Conservation (phyloP, 2,329 filamentous ascomycete genomes). For the Scortechinia acanthostroma region DNA sequence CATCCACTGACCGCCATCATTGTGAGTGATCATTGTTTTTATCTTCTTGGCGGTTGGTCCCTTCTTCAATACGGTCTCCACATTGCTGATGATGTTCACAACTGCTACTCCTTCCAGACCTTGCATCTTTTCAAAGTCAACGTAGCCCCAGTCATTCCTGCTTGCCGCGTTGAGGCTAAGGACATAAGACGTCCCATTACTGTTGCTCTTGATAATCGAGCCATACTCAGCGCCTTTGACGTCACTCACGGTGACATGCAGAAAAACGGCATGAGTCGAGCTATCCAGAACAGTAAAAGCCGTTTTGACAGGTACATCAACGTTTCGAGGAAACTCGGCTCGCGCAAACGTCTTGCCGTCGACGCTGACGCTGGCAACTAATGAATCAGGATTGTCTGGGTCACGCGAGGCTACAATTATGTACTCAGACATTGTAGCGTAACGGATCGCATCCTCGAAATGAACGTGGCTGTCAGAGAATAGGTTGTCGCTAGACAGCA, state of each 20-base stretch:
- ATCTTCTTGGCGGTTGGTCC: constrained; percentile 61
- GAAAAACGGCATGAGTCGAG: constrained; percentile 85
- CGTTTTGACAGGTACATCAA: constrained; percentile 70
- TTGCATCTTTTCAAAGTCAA: constrained; percentile 93
- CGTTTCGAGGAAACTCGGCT: constrained; percentile 79
- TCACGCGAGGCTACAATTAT: constrained; percentile 80
- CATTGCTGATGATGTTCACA: constrained; percentile 78
- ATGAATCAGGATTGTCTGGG: constrained; percentile 49
- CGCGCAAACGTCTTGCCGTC: constrained; percentile 77
- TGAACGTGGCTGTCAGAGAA: constrained; percentile 55
- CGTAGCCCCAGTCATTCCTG: constrained; percentile 67
- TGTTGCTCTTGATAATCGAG: constrained; percentile 94
- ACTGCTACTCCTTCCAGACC: constrained; percentile 84
- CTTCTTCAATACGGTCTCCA: constrained; percentile 39
- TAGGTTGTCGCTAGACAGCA: constrained; percentile 74
- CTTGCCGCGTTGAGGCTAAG: constrained; percentile 78
- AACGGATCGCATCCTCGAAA: constrained; percentile 70
- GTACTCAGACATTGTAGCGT: constrained; percentile 93
- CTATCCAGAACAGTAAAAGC: constrained; percentile 92
- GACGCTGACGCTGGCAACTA: constrained; percentile 76
- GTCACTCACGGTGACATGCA: constrained; percentile 79
- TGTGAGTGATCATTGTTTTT: constrained; percentile 89
- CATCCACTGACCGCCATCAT: constrained; percentile 85
- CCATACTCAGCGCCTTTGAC: constrained; percentile 60
- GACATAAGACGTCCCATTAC: constrained; percentile 92